Base-by-base conservation (phyloP, 176 grass and related monocot genomes). In the Musa beccarii region DNA sequence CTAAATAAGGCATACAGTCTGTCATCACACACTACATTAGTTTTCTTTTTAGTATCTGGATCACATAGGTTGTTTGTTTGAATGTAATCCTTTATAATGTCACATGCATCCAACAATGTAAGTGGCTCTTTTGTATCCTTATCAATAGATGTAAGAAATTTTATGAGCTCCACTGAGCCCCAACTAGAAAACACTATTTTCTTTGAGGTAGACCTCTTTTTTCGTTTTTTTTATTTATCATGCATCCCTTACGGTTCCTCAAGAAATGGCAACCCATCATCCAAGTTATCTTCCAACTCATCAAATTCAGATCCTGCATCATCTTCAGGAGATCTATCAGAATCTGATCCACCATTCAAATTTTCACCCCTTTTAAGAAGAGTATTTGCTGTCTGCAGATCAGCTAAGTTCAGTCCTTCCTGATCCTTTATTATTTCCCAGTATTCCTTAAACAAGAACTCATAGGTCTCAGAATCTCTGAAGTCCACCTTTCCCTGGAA, bases 381-480 rank as follows among this genome's bases (percentile, higher is more conserved):
- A 59, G 62, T 71, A 82, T 22, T 82, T 51, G 88, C 94, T 71
- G 28, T 61, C 71, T 93, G 81, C 59, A 98, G 74, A 49, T 98
- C 88, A 70, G 64, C 11, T 16, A 89, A 74, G 59, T 82, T 66
- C 25, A 93, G 66, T 63, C 59, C 29, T 78, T 98, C 90, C 51
- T 74, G 83, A 8, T 84, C 84, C 82, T 91, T 93, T 63, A 87
- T 72, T 68, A 82, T 10, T 49, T 88, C 78, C 90, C 94, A 98
- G 84, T 93, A 98, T 52, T 91, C 88, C 79, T 79, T 91, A 75
- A 98, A 97, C 79, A 90, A 86, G 76, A 87, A 51, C 80, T 68
- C 14, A 28, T 76, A 66, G 1, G 68, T 29, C 59, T 85, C 82
- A 10, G 50, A 67, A 78, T 87, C 84, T 66, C 28, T 69, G 2